Evolutionary conservation across 1,284 basidiomycete genomes (phyloP), one percentile per base, ranked within the genome.

Genomic region (Pseudozyma hubeiensis): DNA sequence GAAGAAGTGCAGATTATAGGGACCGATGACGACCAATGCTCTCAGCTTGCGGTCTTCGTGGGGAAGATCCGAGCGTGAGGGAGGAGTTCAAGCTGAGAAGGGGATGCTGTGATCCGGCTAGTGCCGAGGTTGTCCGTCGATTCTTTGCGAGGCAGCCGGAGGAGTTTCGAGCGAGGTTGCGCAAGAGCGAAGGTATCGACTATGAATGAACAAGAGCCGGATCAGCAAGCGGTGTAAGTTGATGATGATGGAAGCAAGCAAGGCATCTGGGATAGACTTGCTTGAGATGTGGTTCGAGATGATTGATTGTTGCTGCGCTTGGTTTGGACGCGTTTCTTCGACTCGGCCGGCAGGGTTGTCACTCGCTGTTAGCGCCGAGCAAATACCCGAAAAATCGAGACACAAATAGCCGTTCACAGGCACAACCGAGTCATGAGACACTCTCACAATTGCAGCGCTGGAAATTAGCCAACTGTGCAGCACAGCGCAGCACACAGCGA

Each of bases 371-470:
- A 9, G 41, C 24, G 24, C 43, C 49, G 43, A 40, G 19, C 65
- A 62, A 68, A 63, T 68, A 59, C 47, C 64, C 64, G 64, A 63
- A 52, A 50, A 34, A 45, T 7, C 8, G 17, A 47, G 16, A 10
- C 7, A 37, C 64, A 61, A 61, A 56, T 60, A 66, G 46, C 53
- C 58, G 64, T 56, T 2, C 29, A n/a, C 11, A 6, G 8, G 14
- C 33, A 33, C 48, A n/a, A 52, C n/a, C 63, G 63, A 64, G 63
- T 59, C 55, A 64, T 64, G 46, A 53, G 52, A 65, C 48, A 35
- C 29, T n/a, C 8, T 31, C 33, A 8, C 44, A 47, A 14, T 14
- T 37, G 35, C 8, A 37, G 10, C 24, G 24, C 8, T 37, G 14
- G 10, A 37, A 9, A 37, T 10, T 14, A 37, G 14, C 35, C 10